Percentiles rank a stretch among this genome's conserved stretches.
These are phyloP conservation scores for Emergomyces orientalis DNA, from an alignment of 2,329 filamentous ascomycete genomes.

Conservation along the genomic window DNA sequence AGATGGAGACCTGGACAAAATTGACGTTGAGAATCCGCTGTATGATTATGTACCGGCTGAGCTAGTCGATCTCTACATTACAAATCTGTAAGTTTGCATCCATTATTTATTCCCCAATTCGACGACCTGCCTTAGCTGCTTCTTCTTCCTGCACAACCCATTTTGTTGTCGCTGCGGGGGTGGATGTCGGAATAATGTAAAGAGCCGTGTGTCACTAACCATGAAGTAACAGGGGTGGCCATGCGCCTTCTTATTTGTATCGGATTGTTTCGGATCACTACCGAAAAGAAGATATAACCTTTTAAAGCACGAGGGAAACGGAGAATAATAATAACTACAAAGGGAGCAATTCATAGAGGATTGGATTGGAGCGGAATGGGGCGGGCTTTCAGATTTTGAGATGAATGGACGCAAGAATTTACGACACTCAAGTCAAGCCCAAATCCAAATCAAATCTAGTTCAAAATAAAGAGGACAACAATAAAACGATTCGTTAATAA, in stretches of 20 bases:
- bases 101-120: background rate
- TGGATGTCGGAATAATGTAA: background rate
- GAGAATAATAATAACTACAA: constrained; percentile 1
- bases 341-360: background rate
- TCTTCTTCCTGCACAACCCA: background rate
- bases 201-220: constrained; percentile 13
- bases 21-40: constrained; percentile 68
- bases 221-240: constrained; percentile 42
- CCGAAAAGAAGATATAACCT: constrained; percentile 51
- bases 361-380: background rate
- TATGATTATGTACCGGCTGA: constrained; percentile 76
- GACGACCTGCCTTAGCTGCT: background rate
- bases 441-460: background rate
- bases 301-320: constrained; percentile 21
- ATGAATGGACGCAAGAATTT: background rate
- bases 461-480: background rate
- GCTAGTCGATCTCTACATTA: constrained; percentile 55
- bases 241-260: constrained; percentile 56
- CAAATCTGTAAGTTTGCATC: constrained; percentile 57
- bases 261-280: constrained; percentile 59
- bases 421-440: background rate
- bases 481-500: background rate
- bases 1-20: constrained; percentile 66
- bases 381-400: background rate
- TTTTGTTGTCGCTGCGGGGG: background rate